A percentile compares a stretch with the other conserved stretches of the same genome.
phyloP scores from a whole-genome alignment of 2,329 filamentous ascomycete genomes.

The Ceratocystis eucalypticola region DNA sequence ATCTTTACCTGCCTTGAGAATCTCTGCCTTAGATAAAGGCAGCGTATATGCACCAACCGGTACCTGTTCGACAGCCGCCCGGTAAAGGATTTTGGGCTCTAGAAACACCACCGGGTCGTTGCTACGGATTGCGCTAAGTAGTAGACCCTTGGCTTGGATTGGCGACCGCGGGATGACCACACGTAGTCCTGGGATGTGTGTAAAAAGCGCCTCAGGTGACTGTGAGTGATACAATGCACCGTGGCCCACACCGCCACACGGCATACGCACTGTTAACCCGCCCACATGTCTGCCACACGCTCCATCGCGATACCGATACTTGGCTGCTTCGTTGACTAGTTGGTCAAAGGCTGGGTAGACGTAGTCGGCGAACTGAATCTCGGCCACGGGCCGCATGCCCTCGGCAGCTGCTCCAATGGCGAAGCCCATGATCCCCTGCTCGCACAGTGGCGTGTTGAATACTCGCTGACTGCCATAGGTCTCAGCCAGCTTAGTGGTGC shows the following conservation, averaged over 20 bases:
- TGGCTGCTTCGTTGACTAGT: constrained; percentile 84
- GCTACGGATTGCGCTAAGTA: constrained; percentile 61
- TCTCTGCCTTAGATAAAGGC: constrained; percentile 71
- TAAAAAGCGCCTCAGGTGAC: constrained; percentile 77
- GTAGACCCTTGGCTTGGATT: constrained; percentile 73
- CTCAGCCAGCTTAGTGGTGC: constrained; percentile 78
- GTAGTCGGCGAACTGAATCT: constrained; percentile 94
- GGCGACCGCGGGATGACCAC: constrained; percentile 81
- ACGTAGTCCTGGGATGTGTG: constrained; percentile 70
- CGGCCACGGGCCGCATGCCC: constrained; percentile 83
- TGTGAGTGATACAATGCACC: constrained; percentile 81
- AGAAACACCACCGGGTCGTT: constrained; percentile 86
- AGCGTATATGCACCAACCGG: constrained; percentile 69
- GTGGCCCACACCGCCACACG: constrained; percentile 77
- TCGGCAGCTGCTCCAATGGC: constrained; percentile 80
- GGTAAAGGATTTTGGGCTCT: constrained; percentile 88
- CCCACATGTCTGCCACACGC: constrained; percentile 48
- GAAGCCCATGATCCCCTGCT: constrained; percentile 91
- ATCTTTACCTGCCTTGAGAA: constrained; percentile 66
- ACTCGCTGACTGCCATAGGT: constrained; percentile 79
- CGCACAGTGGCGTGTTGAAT: constrained; percentile 89
- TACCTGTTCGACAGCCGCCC: constrained; percentile 83
- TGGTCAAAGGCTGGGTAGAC: constrained; percentile 89
- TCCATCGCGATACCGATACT: constrained; percentile 66
- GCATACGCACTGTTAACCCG: constrained; percentile 79